phyloP scores from a whole-genome alignment of 2,329 filamentous ascomycete genomes.

The Incumbomyces delicatus region DNA sequence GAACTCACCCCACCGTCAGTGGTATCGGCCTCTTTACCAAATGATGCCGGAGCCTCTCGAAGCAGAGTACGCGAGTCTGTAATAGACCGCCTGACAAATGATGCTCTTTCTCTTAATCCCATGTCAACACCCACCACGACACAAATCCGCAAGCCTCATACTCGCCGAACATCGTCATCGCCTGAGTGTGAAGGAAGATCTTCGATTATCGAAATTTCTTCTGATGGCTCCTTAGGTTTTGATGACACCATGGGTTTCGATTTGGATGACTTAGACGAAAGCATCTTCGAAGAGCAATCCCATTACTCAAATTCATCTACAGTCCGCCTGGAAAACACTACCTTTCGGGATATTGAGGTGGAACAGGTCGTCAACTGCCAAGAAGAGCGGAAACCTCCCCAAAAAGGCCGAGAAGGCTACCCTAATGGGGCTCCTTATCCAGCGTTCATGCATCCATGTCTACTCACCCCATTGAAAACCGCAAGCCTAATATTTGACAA shows the following conservation, averaged over 20 bases:
- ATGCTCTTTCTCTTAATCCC: too few relatives aligned
- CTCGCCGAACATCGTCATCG: too few relatives aligned
- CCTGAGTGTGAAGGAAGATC: too few relatives aligned
- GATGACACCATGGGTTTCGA: background rate
- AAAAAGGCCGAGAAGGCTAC: background rate
- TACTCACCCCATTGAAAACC: background rate
- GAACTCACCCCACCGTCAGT: too few relatives aligned
- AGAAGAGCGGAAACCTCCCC: background rate
- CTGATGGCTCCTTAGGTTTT: background rate
- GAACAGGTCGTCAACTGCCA: background rate
- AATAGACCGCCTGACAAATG: too few relatives aligned
- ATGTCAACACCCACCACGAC: too few relatives aligned
- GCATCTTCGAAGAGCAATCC: background rate
- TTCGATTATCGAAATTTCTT: background rate
- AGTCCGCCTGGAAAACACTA: too few relatives aligned
- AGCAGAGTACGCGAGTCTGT: background rate
- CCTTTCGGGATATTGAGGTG: too few relatives aligned
- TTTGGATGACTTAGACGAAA: constrained; percentile 7
- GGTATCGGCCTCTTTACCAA: too few relatives aligned
- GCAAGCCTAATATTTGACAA: background rate
- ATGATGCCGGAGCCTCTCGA: background rate
- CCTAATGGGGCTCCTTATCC: constrained; percentile 1
- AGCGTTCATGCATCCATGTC: constrained; percentile 6
- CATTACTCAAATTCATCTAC: background rate
- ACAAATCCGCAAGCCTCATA: too few relatives aligned